Conservation (phyloP, 768 basidiomycete genomes). For the Lactifluus pinguis region DNA sequence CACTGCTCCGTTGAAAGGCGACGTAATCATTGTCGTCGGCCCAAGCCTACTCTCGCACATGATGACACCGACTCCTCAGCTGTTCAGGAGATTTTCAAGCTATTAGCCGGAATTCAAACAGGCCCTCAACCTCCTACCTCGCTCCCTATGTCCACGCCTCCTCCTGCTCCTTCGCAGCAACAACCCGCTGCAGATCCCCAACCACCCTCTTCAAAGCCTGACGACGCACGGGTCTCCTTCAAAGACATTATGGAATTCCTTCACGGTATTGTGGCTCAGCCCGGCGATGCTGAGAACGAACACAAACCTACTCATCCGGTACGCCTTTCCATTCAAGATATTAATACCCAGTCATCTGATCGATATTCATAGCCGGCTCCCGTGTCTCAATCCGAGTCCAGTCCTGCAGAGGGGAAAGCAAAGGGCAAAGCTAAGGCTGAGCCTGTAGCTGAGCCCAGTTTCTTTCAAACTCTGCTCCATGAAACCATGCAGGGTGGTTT, state of each 20-base stretch:
- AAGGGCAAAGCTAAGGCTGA: conserved; percentile 1
- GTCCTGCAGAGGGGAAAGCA: neutral
- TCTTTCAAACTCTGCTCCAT: neutral
- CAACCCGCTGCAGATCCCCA: neutral
- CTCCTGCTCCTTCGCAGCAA: neutral
- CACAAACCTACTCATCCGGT: neutral
- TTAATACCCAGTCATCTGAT: neutral
- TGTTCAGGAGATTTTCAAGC: neutral
- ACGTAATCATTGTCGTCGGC: too few species aligned
- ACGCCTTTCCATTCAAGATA: neutral
- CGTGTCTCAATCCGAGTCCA: neutral
- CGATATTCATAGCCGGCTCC: neutral
- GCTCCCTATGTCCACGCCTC: too few species aligned
- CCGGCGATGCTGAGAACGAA: neutral
- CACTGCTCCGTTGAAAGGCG: neutral
- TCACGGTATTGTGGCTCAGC: neutral
- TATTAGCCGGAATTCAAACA: neutral
- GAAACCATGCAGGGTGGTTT: neutral
- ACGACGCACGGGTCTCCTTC: neutral
- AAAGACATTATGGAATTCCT: neutral
- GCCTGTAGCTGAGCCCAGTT: neutral
- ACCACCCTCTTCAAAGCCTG: neutral
- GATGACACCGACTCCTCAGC: neutral
- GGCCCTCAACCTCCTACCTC: neutral
- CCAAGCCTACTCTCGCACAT: too few species aligned